Percentiles rank a stretch among this genome's conserved stretches.
phyloP scores from a whole-genome alignment of 2,329 filamentous ascomycete genomes.

The Zasmidium angulare region DNA sequence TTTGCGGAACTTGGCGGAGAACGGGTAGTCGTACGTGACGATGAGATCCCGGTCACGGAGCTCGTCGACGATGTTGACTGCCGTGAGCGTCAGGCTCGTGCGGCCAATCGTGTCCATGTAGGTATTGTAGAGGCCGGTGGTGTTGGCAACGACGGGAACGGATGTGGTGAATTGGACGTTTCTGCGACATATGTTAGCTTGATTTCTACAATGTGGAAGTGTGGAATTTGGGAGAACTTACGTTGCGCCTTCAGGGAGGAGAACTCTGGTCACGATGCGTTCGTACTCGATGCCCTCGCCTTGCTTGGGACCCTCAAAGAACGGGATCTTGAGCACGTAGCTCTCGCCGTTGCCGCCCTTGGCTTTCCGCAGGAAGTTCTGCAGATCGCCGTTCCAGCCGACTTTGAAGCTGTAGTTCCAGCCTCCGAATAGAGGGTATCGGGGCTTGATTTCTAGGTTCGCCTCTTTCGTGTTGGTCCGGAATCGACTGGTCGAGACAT shows the following conservation, averaged over 20 bases:
- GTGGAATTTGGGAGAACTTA: constrained; percentile 50
- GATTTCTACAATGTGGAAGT: constrained; percentile 22
- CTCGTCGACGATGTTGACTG: constrained; percentile 87
- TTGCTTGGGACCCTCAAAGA: constrained; percentile 88
- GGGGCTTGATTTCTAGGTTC: constrained; percentile 84
- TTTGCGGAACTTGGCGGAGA: constrained; percentile 75
- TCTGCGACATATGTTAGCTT: constrained; percentile 45
- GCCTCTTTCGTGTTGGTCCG: constrained; percentile 64
- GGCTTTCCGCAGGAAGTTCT: constrained; percentile 66
- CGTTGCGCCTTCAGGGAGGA: constrained; percentile 88
- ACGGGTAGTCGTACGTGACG: constrained; percentile 84
- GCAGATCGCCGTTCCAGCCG: constrained; percentile 88
- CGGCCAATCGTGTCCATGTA: constrained; percentile 93
- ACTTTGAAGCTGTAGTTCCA: constrained; percentile 98
- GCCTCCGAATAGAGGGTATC: constrained; percentile 93
- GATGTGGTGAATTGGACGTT: constrained; percentile 76
- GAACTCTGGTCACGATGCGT: constrained; percentile 73
- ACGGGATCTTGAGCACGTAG: constrained; percentile 87
- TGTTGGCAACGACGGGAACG: constrained; percentile 66
- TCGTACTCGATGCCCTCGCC: constrained; percentile 83
- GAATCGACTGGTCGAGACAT: constrained; percentile 92
- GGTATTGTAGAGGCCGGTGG: constrained; percentile 71
- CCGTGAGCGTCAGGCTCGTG: constrained; percentile 75
- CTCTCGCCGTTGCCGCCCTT: constrained; percentile 58
- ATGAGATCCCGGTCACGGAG: constrained; percentile 79